Base-by-base conservation (phyloP, 2,329 filamentous ascomycete genomes). In the Aspergillus puulaauensis region DNA sequence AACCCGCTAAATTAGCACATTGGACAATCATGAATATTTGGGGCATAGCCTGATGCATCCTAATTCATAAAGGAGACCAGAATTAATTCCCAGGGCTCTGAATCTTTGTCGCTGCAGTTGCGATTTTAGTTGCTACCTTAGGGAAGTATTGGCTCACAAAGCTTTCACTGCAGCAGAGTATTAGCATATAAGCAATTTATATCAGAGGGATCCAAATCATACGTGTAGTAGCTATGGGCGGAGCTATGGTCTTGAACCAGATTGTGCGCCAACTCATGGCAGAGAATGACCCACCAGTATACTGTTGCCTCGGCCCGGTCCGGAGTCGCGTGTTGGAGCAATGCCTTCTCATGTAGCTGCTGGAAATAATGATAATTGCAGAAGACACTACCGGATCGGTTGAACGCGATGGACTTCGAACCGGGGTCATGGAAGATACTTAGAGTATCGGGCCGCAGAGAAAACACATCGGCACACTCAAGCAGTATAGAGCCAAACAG, bases 251-350 rank as follows among this genome's bases (percentile, higher is more conserved):
- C 83, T 39, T 78, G 77, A 8, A 96, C 91, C 54, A 99, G 77
- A 72, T 99, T 99, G 76, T 99, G 95, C 57, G 95, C 93, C 73
- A 99, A 77, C 77, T 99, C 96, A 72, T 99, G 95, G 61, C 92
- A 96, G 60, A 97, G 74, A n/a, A 95, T 92, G 62, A 96, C 90
- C 85, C 90, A 97, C 93, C 93, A 98, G 80, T 93, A 96, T 1
- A 89, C 84, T 57, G 86, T 79, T 3, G 90, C 90, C 60, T 95
- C 89, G 4, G 85, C 80, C 70, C 80, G 86, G 15, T 79, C 83
- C 48, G 69, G 72, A 49, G 57, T 76, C 49, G 63, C 64, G 59
- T 65, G 70, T 21, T 69, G 63, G 19, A 73, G 69, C 48, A 86
- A 73, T 61, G 79, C 74, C 14, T 77, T 68, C 45, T 85, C 80